Evolutionary conservation across 164 flowering plant species (phyloP), one percentile per base, ranked within the genome.

Genomic region (Umbellularia californica): DNA sequence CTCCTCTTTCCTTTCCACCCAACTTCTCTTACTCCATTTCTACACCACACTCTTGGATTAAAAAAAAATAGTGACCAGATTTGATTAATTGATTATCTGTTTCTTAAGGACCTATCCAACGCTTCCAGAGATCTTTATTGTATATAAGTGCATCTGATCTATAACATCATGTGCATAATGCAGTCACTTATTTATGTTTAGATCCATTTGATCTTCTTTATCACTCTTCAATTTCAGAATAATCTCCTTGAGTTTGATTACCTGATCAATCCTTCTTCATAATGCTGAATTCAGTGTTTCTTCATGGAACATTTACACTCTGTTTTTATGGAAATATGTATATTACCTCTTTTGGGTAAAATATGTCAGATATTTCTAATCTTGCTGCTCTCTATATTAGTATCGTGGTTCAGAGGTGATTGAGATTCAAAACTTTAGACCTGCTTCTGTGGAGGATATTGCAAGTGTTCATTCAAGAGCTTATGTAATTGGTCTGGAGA

Each of bases 401-500:
- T 82, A 86, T 35, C 94, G 92, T 51, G 82, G 92, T 70, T 78
- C 90, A 23, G 88, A 89, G 75, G 78, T 94, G 55, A 68, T 87
- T 77, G 88, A 94, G 80, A 87, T 94, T 78, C 78, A 79, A 81
- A 80, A 85, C 74, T 89, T 85, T 66, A 85, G 79, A 78, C 82
- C 92, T 79, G 98, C 98, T 82, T 79, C 88, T 9, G 78, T 85
- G 23, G 96, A 90, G 68, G 94, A 92, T 77, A 83, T 94, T 77
- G 85, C 88, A 41, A 86, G 85, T 80, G 94, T 94, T 79, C 98
- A 94, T 83, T 74, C 90, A 75, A 85, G 78, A 79, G 79, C 90
- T 76, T 94, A 94, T 85, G 94, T 94, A 27, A 78, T 79, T 50
- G 96, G 92, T 47, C 93, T 94, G 70, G 96, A 94, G 87, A 90